Evolutionary conservation across 306 rosid genomes (phyloP), one percentile per base, ranked within the genome.

Genomic region (Comarum palustre): DNA sequence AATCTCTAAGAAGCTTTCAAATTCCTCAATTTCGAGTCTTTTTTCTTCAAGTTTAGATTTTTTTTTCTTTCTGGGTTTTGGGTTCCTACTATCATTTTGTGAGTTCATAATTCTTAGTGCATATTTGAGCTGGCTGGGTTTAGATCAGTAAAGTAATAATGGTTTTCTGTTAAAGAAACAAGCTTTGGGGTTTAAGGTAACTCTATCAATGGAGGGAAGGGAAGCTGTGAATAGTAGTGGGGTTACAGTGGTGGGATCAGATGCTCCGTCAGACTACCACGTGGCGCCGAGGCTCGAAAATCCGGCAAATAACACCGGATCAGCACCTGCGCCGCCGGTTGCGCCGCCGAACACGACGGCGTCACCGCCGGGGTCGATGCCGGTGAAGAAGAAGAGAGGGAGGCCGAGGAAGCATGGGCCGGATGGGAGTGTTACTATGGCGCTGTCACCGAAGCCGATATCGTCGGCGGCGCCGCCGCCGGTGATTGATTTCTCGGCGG

Each of bases 201-300:
- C 14, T 12, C 2, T 79, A 72, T 74, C 65, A 43, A 94, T 94
- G 99, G 99, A 94, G 81, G 85, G 88, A 31, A 91, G 96, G 62
- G 98, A 90, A 71, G 90, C 86, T 25, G 86, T 86, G 73, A 78
- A 70, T 61, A 84, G 81, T 57, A 86, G 97, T 75, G 96, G 95
- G 79, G 99, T 94, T 75, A 90, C 97, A 84, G 97, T 94, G 82
- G 96, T 91, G 63, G 99, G 91, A 88, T 94, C 96, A 68, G 97
- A 94, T 82, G 93, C 96, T 87, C 96, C 97, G 75, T 87, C 99
- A 75, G 96, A 91, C 72, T 94, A 88, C 70, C 97, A 87, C 66
- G 87, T 91, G 48, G 96, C 99, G 80, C 96, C 96, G 31, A 88
- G 97, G 87, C 74, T 85, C 7, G 96, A 90, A 55, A 87, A 74